These are phyloP conservation scores for Sextonia rubra DNA, from an alignment of 164 flowering plant genomes.

Conservation along the genomic window DNA sequence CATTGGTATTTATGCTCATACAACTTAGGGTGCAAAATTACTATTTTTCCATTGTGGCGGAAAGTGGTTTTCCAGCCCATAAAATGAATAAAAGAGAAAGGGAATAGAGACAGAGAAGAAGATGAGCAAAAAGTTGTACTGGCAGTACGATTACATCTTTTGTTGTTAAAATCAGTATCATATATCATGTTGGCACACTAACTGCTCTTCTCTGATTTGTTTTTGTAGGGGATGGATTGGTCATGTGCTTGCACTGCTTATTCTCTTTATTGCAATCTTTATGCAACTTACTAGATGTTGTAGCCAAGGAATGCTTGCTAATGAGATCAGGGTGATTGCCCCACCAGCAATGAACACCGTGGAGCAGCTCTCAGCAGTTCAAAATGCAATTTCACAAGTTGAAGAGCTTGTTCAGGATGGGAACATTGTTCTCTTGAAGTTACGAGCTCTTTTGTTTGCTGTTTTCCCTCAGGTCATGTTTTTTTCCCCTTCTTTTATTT, in stretches of 20 bases:
- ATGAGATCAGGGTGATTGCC: constrained; percentile 56
- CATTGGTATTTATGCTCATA: no score
- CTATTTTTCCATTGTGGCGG: no score
- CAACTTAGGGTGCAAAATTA: no score
- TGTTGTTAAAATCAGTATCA: no score
- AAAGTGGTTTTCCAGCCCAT: no score
- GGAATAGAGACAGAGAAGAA: no score
- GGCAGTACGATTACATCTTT: no score
- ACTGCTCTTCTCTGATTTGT: not conserved
- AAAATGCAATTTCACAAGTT: constrained; percentile 73
- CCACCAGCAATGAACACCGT: constrained; percentile 82
- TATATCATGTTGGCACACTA: not conserved
- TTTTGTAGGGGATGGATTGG: constrained; percentile 70
- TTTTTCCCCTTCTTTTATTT: not conserved
- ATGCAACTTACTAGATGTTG: constrained; percentile 52
- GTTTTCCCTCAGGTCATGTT: constrained; percentile 73
- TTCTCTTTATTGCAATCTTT: constrained; percentile 47
- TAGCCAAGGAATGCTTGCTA: constrained; percentile 50
- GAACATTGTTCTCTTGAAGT: constrained; percentile 73
- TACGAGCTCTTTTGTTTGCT: constrained; percentile 64
- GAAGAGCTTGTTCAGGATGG: constrained; percentile 82
- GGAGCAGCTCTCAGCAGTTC: constrained; percentile 94
- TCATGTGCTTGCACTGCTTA: constrained; percentile 38
- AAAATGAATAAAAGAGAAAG: no score
- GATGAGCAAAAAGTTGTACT: no score